Evolutionary conservation across 2,329 filamentous ascomycete genomes (phyloP).

Genomic region (Tolypocladium ophioglossoides): DNA sequence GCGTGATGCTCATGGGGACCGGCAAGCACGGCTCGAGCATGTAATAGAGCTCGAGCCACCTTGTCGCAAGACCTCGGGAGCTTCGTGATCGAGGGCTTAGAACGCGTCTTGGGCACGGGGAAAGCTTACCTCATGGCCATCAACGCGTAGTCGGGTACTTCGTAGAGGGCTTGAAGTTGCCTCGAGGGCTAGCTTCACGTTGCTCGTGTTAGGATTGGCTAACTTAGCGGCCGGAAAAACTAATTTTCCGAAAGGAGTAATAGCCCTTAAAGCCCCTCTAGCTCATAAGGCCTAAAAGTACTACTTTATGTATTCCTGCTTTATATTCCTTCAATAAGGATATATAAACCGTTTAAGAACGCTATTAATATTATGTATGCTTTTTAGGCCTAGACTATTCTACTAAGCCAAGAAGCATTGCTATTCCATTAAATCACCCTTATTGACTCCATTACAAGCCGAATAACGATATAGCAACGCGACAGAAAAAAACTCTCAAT

Average conservation of each 20-base stretch:
- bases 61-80: not conserved
- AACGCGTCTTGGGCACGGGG: not conserved
- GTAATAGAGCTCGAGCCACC: not conserved
- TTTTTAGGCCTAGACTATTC: not conserved
- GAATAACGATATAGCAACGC: not conserved
- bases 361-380: fast-evolving
- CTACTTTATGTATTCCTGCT: too few species aligned
- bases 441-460: not conserved
- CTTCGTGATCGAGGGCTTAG: not conserved
- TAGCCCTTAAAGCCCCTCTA: not conserved
- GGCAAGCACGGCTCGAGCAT: not conserved
- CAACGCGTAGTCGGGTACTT: not conserved
- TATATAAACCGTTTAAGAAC: not conserved
- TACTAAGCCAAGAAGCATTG: not conserved
- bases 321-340: too few species aligned
- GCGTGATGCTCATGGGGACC: slow-evolving; percentile 14
- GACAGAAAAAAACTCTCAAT: not conserved
- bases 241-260: not conserved
- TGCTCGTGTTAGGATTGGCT: not conserved
- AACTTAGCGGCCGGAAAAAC: not conserved
- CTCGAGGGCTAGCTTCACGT: not conserved
- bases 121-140: not conserved
- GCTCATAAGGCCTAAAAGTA: not conserved
- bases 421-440: too few species aligned
- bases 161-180: not conserved